Evolutionary conservation across 306 rosid species (phyloP).

Genomic region (Clitoria ternatea): DNA sequence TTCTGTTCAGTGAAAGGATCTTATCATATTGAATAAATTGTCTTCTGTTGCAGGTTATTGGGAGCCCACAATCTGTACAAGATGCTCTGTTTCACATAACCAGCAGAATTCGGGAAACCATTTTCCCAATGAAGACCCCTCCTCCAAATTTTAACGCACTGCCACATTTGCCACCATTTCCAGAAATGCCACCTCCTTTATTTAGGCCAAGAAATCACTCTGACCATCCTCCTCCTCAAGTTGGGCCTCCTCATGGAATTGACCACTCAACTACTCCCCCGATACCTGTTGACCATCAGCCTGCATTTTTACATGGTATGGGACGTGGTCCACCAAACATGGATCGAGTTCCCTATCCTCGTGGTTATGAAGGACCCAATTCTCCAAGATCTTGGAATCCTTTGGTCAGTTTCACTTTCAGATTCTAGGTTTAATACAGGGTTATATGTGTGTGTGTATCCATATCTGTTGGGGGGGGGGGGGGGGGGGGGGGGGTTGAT

Average conservation of each 20-base stretch:
- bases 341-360: slow-evolving; percentile 65
- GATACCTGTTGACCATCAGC: slow-evolving; percentile 53
- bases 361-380: slow-evolving; percentile 59
- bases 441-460: no score
- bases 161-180: slow-evolving; percentile 50
- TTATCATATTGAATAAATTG: slow-evolving; percentile 1
- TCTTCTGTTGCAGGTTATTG: slow-evolving; percentile 56
- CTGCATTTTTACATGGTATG: slow-evolving; percentile 47
- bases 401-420: slow-evolving; percentile 38
- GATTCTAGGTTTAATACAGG: slow-evolving; percentile 1
- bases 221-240: slow-evolving; percentile 56
- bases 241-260: slow-evolving; percentile 59
- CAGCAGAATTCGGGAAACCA: slow-evolving; percentile 71
- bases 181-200: slow-evolving; percentile 66
- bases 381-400: slow-evolving; percentile 80
- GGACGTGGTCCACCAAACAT: slow-evolving; percentile 55
- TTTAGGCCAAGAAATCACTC: slow-evolving; percentile 71
- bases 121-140: slow-evolving; percentile 54
- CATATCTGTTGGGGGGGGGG: no score
- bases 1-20: not conserved
- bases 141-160: slow-evolving; percentile 62
- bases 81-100: slow-evolving; percentile 90
- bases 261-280: slow-evolving; percentile 56
- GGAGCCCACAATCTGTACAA: slow-evolving; percentile 70
- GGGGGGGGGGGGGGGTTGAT: no score